phyloP scores from a whole-genome alignment of 495 filamentous ascomycete species.

The Lophiostoma macrostomum region DNA sequence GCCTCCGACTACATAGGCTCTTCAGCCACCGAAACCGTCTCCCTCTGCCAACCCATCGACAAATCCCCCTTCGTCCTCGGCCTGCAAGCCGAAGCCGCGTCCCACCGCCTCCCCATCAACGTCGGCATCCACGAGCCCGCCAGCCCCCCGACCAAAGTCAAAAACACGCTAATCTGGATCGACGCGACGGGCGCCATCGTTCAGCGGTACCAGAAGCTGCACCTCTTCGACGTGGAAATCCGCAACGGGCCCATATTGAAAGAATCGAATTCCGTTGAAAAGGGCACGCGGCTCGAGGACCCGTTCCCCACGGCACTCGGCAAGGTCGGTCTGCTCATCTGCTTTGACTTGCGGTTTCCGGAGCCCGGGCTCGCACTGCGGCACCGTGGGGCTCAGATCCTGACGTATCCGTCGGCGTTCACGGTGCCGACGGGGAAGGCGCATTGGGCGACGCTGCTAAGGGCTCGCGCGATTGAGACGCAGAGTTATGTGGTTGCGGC shows the following conservation, averaged over 20 bases:
- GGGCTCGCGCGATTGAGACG: conserved; percentile 84
- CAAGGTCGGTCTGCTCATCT: conserved; percentile 73
- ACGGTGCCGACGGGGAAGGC: conserved; percentile 81
- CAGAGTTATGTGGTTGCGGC: conserved; percentile 85
- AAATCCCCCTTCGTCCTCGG: conserved; percentile 66
- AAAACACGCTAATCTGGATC: conserved; percentile 70
- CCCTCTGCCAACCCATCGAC: conserved; percentile 58
- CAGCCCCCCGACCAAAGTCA: conserved; percentile 52
- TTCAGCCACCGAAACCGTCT: conserved; percentile 61
- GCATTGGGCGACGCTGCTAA: conserved; percentile 78
- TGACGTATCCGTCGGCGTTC: conserved; percentile 89
- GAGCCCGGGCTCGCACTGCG: conserved; percentile 68
- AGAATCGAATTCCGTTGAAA: conserved; percentile 64
- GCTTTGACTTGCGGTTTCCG: conserved; percentile 88
- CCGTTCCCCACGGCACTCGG: conserved; percentile 75
- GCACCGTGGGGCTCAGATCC: conserved; percentile 65
- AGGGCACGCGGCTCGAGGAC: conserved; percentile 54
- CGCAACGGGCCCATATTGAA: conserved; percentile 58
- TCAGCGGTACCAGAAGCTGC: conserved; percentile 72
- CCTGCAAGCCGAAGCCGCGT: conserved; percentile 62
- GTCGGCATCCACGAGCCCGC: conserved; percentile 85
- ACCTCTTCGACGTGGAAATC: conserved; percentile 73
- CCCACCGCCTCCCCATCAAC: conserved; percentile 65
- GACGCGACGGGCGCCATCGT: conserved; percentile 59
- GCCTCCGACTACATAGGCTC: conserved; percentile 82